Base-by-base conservation (phyloP, 2,329 filamentous ascomycete genomes). In the Pseudogymnoascus sp. region DNA sequence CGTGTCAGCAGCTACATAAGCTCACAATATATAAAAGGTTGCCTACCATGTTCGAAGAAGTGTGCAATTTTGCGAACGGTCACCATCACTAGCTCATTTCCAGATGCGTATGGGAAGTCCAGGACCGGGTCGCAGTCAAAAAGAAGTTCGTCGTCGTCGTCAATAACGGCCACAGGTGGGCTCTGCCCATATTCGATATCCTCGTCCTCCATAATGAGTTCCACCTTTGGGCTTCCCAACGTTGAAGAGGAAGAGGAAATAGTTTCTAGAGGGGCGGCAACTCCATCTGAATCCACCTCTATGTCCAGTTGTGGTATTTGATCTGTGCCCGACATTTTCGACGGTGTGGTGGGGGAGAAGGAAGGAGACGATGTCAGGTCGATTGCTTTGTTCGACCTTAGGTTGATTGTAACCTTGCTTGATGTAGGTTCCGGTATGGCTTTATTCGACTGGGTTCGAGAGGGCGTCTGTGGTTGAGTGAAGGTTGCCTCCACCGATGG, bases 341-440 rank as follows among this genome's bases (percentile, higher is more conserved):
- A 69, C 5, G 68, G 69, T 56, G 72, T 72, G 47, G 71, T 71
- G 28, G 77, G 77, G 6, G 81, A 81, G 11, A 74, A 66, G 3
- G 81, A 76, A 3, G 77, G 79, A 21, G 79, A 77, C 16, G 77
- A 73, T 28, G 75, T 75, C 14, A 74, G 72, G 21, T 78, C 76
- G 59, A 76, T 73, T 47, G 72, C 71, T 14, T 75, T 76, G 74
- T 65, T 73, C 69, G 67, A 80, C 80, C 84, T 81, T 59, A 86
- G 75, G 69, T 86, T 86, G 62, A 87, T 80, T 8, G 84, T 86
- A 60, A 86, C 81, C 69, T 77, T 80, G 72, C 81, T 86, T 2
- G 83, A 83, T 37, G 80, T 77, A 38, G 78, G 77, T 40, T 78
- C 78, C 16, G 75, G 18, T 31, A 72, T 66, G 53, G 72, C 72